phyloP scores from a whole-genome alignment of 768 basidiomycete genomes.

The Tylopilus intermedius region DNA sequence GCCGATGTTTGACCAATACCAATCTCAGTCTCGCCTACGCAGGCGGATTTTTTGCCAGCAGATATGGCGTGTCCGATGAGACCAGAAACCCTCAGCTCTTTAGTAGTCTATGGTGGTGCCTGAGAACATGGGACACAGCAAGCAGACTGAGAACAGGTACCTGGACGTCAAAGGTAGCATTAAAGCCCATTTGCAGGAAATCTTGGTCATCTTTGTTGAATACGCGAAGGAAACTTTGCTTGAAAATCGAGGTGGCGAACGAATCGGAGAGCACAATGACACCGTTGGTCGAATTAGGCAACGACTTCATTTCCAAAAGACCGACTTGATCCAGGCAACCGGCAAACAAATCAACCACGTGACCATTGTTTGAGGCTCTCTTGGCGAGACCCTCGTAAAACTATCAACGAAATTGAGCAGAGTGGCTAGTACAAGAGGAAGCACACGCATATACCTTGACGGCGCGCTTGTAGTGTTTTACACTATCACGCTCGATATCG shows the following conservation, averaged over 20 bases:
- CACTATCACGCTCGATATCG: conserved; percentile 95
- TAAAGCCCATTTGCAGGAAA: conserved; percentile 94
- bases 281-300: conserved; percentile 95
- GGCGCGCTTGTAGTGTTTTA: conserved; percentile 95
- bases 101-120: conserved; percentile 75
- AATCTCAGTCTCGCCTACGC: conserved; percentile 98
- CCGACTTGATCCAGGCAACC: conserved; percentile 98
- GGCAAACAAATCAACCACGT: conserved; percentile 91
- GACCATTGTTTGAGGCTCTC: conserved; percentile 90
- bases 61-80: conserved; percentile 97
- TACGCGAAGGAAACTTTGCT: conserved; percentile 91
- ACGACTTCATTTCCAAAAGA: conserved; percentile 92
- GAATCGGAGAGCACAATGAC: conserved; percentile 95
- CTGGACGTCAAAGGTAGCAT: conserved; percentile 97
- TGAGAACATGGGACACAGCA: background rate
- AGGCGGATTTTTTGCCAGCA: conserved; percentile 91
- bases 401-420: conserved; percentile 37
- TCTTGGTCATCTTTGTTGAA: conserved; percentile 93
- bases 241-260: conserved; percentile 97
- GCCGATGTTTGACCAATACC: conserved; percentile 98
- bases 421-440: background rate
- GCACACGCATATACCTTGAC: conserved; percentile 61
- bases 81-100: conserved; percentile 97
- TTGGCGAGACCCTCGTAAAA: conserved; percentile 95
- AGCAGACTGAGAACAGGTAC: conserved; percentile 35